Base-by-base conservation (phyloP, 176 grass and related monocot species). In the Triticum turgidum region DNA sequence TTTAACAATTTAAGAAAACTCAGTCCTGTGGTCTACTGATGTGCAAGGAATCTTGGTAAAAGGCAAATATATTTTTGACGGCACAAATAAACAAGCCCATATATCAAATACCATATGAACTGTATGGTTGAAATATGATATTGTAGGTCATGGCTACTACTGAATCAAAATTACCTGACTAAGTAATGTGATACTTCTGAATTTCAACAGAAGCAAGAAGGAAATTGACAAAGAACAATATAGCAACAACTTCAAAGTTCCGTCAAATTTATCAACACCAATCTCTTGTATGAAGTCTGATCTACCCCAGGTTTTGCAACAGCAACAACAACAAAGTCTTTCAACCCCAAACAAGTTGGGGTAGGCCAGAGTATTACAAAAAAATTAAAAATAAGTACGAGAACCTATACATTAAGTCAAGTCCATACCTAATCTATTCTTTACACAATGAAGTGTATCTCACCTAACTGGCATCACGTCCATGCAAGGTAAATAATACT, bases 141-240 rank as follows among this genome's bases (percentile, higher is more conserved):
- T 24, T 77, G 10, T 58, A n/a, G 51, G 49, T 59, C 49, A 58
- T 33, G 20, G 34, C 52, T 78, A 54, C 32, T 61, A 25, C 1
- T 22, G 21, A 79, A 62, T 25, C 33, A 25, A 63, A 63, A 63
- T 24, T 62, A 62, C 21, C 38, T 63, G 12, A 79, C 7, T 63
- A 33, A 7, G 12, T 63, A 61, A 9, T 14, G 3, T 62, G n/a
- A 25, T 24, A 63, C 25, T 62, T 35, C 10, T 22, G 77, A 42
- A 64, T 64, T 63, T 41, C 7, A 41, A 64, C 37, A 13, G 41
- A 64, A 63, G 35, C 35, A 18, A 64, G 21, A 63, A 13, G 7
- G 42, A 64, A 76, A 76, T 54, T 54, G 76, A 14, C 56, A 11
- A 79, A 61, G 76, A 63, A 65, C 7, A 27, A 64, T 76, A 80